A percentile compares a stretch with the other conserved stretches of the same genome.
Evolutionary conservation across 2,329 filamentous ascomycete genomes (phyloP).

Genomic region (Colletotrichum sp.): DNA sequence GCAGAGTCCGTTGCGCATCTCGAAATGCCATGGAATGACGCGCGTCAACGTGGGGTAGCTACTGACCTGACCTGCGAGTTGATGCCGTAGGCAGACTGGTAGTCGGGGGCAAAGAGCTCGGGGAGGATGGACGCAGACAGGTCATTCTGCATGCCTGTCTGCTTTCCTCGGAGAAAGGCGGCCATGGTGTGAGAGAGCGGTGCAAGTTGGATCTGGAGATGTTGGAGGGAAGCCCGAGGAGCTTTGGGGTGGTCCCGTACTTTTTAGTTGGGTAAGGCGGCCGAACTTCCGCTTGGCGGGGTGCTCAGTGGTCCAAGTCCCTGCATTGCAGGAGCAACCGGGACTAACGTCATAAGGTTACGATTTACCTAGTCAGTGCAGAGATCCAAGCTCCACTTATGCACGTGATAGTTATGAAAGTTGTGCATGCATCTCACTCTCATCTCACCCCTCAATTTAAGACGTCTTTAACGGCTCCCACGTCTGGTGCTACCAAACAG

Average conservation of each 20-base stretch:
- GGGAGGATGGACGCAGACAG: constrained; percentile 81
- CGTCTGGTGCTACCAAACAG: not conserved
- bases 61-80: constrained; percentile 73
- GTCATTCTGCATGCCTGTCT: constrained; percentile 91
- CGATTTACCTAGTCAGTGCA: not conserved
- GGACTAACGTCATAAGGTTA: constrained; percentile 12
- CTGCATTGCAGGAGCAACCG: not conserved
- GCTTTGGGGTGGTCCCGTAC: not conserved
- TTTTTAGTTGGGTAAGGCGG: constrained; percentile 4
- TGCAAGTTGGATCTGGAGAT: constrained; percentile 19
- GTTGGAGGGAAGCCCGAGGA: constrained; percentile 1
- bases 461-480: not conserved
- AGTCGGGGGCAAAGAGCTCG: constrained; percentile 82
- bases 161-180: constrained; percentile 88
- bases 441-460: not conserved
- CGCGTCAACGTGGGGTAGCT: constrained; percentile 21
- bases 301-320: constrained; percentile 6
- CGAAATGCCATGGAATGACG: not conserved
- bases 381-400: not conserved
- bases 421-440: not conserved
- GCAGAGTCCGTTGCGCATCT: not conserved
- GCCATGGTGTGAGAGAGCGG: constrained; percentile 19
- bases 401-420: not conserved
- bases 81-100: constrained; percentile 83
- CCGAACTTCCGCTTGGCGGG: constrained; percentile 13